phyloP scores from a whole-genome alignment of 768 basidiomycete genomes.

The Krasilnikovozyma curviuscula region DNA sequence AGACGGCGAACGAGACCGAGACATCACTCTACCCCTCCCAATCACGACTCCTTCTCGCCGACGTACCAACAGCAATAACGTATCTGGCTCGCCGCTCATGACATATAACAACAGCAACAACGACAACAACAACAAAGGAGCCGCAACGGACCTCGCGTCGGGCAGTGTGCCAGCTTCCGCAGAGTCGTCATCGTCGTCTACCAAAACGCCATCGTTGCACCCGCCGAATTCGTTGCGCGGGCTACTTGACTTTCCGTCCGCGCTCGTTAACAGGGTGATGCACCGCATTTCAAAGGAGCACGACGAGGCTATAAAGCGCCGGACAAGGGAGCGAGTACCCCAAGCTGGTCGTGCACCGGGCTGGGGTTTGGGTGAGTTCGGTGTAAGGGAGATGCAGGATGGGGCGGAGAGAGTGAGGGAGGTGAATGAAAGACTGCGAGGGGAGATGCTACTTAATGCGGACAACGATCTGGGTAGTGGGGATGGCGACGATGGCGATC shows the following conservation, averaged over 20 bases:
- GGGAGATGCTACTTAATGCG: too few species aligned
- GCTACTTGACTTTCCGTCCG: constrained; percentile 4
- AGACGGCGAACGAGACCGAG: not conserved
- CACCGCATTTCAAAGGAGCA: constrained; percentile 49
- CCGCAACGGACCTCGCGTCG: not conserved
- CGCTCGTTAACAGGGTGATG: constrained; percentile 37
- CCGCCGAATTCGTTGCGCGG: constrained; percentile 11
- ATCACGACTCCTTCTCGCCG: not conserved
- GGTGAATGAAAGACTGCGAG: constrained; percentile 13
- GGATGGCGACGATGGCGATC: too few species aligned
- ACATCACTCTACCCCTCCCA: constrained; percentile 5
- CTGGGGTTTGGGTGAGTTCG: constrained; percentile 60
- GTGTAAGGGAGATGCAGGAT: constrained; percentile 29
- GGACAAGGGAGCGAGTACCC: not conserved
- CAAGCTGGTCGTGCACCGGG: constrained; percentile 47
- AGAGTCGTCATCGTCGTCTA: not conserved
- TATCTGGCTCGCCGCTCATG: not conserved
- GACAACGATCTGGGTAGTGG: too few species aligned
- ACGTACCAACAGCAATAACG: too few species aligned
- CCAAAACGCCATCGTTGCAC: constrained; percentile 3
- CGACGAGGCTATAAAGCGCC: constrained; percentile 32
- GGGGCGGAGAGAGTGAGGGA: constrained; percentile 25
- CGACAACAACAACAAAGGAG: too few species aligned
- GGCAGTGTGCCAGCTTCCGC: not conserved
- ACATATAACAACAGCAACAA: too few species aligned